Conservation (phyloP, 768 basidiomycete genomes). For the Trichaptum fuscoviolaceum region DNA sequence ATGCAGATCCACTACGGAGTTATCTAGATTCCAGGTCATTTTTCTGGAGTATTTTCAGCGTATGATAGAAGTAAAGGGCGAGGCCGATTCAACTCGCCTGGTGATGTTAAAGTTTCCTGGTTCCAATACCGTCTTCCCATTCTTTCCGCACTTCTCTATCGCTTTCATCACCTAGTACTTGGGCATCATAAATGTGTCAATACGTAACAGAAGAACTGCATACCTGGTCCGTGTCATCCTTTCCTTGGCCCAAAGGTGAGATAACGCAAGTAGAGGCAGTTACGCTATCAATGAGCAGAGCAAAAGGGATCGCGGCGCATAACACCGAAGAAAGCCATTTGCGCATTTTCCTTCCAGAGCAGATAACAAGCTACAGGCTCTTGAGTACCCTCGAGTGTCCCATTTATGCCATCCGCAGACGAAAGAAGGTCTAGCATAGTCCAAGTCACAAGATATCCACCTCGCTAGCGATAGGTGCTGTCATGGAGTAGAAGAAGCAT, state of each 20-base stretch:
- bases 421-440: background rate
- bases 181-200: background rate
- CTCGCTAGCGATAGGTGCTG: background rate
- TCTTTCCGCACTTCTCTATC: constrained; percentile 43
- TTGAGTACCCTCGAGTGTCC: background rate
- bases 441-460: background rate
- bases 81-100: constrained; percentile 41
- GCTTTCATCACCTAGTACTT: constrained; percentile 38
- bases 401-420: background rate
- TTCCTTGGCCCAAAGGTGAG: constrained; percentile 30
- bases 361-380: background rate
- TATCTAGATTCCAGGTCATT: constrained; percentile 11
- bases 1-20: constrained; percentile 8
- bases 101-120: constrained; percentile 48
- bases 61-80: constrained; percentile 36
- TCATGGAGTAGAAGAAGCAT: background rate
- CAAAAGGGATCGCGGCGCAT: background rate
- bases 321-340: background rate
- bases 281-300: background rate
- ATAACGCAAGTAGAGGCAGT: constrained; percentile 7
- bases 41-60: constrained; percentile 11
- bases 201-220: background rate
- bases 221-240: constrained; percentile 37
- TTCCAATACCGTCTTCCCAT: constrained; percentile 40
- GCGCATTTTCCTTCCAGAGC: background rate